Base-by-base conservation (phyloP, 1,284 basidiomycete genomes). In the Trichosporon sp. region DNA sequence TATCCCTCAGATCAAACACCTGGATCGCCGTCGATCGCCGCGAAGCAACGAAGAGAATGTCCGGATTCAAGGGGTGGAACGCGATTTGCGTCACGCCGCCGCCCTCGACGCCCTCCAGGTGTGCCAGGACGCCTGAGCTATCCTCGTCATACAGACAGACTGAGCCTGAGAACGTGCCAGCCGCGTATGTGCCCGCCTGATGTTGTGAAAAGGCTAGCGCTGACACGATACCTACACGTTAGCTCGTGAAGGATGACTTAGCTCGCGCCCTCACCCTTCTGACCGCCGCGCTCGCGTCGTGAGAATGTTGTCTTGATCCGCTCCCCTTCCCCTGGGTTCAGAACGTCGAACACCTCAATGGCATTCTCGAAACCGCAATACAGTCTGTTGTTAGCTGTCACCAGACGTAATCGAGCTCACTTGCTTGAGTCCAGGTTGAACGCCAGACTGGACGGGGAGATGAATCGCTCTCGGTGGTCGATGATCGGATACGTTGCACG, bases 291-390 rank as follows among this genome's bases (percentile, higher is more conserved):
- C 74, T 91, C 92, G 77, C 91, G 91, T 79, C 91, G 91, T 0
- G 89, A 90, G 1, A 90, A 89, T 0, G 89, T 89, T 0, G 92
- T 94, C n/a, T 86, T 87, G 4, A 95, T 77, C 1, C 94, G 88
- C 0, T 87, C 88, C 35, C 76, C 76, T 54, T 78, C 74, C 1
- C 81, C 81, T 2, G 81, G 81, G 5, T 38, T 71, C 14, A 80
- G 70, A 10, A 96, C 83, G 77, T 96, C 92, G 77, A 96, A 93
- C 5, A 95, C 87, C 81, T 97, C 94, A 69, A 97, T 92, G 0
- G 93, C 91, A 73, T 91, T 89, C 82, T 95, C 91, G 71, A 92
- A 93, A 0, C 94, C 94, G 79, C 94, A 95, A 80, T 95, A 96
- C 3, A 96, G 82, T 74, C 93, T 95, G 72, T 1, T 35, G 64